Base-by-base conservation (phyloP, 331 rosid species). In the Dryas integrifolia region DNA sequence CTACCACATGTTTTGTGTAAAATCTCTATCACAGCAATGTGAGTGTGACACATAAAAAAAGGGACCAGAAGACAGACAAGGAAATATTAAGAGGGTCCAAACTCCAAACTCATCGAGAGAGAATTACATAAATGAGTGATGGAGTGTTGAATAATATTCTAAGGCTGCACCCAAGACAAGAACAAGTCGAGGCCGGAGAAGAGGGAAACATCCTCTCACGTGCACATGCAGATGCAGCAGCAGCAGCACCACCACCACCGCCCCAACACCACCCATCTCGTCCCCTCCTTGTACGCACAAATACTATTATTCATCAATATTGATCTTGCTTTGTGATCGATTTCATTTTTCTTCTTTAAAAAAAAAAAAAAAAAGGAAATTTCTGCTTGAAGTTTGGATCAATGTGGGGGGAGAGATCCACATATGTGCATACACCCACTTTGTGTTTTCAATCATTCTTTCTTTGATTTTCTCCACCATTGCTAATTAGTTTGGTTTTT, bases 141-240 rank as follows among this genome's bases (percentile, higher is more conserved):
- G 24, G 24, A 30, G 35, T 30, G 35, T 82, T 82, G 83, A 80
- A 79, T 69, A 56, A 70, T 70, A 58, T 58, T 58, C 85, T 66
- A 63, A 70, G 69, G 69, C 82, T 65, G 5, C 18, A 30, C 45
- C 79, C 59, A 39, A 80, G 61, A 88, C 78, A 78, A 77, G 70
- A 77, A 70, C 81, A 69, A 84, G 78, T 74, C 72, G 77, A 76
- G 15, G 79, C 30, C 26, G 84, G 18, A 14, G 72, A 72, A 75
- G 83, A 72, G 59, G 41, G 66, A 58, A 78, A 44, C 76, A 73
- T 74, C 85, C 60, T 82, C 88, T 76, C 87, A 83, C 88, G 81
- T 83, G 83, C 81, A 62, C 66, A 57, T 70, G 60, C 72, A 51
- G 16, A 65, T 58, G 49, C 49, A 72, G 53, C 57, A 49, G 55